A percentile compares a stretch with the other conserved stretches of the same genome.
These are phyloP conservation scores for Lodderomyces margitis DNA, from an alignment of 1,139 yeast genomes.

Conservation along the genomic window DNA sequence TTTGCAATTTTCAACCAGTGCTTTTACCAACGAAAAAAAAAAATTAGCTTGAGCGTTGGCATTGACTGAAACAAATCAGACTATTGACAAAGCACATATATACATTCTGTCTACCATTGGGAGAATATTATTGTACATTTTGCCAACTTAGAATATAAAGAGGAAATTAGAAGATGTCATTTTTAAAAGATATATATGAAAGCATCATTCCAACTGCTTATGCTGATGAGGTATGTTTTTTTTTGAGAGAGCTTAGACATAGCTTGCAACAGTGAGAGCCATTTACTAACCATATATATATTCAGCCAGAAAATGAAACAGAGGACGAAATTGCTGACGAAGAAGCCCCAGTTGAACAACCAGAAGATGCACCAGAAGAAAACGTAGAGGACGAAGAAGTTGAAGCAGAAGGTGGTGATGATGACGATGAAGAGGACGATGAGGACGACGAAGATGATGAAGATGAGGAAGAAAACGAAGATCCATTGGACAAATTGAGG, in stretches of 20 bases:
- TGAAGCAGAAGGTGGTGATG: constrained; percentile 40
- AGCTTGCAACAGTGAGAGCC: no score
- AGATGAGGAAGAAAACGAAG: constrained; percentile 71
- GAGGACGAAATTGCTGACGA: constrained; percentile 33
- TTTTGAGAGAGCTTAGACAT: neutral
- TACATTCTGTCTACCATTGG: neutral
- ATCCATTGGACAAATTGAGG: constrained; percentile 65
- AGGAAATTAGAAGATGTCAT: constrained; percentile 34
- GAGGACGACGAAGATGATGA: constrained; percentile 76
- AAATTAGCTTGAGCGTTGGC: neutral
- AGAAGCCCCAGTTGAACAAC: constrained; percentile 45
- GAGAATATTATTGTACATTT: neutral
- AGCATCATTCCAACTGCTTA: constrained; percentile 79
- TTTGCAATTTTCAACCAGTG: no score
- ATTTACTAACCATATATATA: constrained; percentile 8
- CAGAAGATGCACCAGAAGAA: constrained; percentile 21
- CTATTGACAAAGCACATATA: neutral
- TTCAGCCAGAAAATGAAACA: constrained; percentile 34
- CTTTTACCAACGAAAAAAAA: neutral
- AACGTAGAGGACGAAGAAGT: constrained; percentile 21
- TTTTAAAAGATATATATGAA: constrained; percentile 79
- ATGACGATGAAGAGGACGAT: constrained; percentile 62
- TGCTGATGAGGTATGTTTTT: constrained; percentile 70
- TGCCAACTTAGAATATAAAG: neutral
- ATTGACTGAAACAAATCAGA: neutral